A percentile compares a stretch with the other conserved stretches of the same genome.
Evolutionary conservation across 805 yeast genomes (phyloP).

Genomic region (Kluyveromyces nonfermentans): DNA sequence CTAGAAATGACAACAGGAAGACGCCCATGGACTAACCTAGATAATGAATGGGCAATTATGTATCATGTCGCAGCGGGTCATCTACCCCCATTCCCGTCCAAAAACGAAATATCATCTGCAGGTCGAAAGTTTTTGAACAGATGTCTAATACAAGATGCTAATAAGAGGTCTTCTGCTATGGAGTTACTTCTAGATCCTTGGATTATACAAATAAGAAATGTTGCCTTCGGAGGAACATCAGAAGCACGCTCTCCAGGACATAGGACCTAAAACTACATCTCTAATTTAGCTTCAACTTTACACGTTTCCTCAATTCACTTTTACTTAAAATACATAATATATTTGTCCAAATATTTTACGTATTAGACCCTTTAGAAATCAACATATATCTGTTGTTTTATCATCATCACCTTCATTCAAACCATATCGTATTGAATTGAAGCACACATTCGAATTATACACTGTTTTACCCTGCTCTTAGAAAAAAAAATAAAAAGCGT

Average conservation of each 20-base stretch:
- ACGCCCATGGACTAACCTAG: constrained; percentile 93
- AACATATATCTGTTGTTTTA: background rate
- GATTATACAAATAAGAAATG: constrained; percentile 63
- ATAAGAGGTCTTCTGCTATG: constrained; percentile 69
- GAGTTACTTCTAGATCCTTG: constrained; percentile 85
- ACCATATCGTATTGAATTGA: too few relatives aligned
- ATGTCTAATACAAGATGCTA: constrained; percentile 78
- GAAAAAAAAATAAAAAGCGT: background rate
- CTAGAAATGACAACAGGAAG: constrained; percentile 95
- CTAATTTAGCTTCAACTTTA: background rate
- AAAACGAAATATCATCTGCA: constrained; percentile 64
- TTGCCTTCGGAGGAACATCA: constrained; percentile 44
- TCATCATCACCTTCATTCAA: too few relatives aligned
- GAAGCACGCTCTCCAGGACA: background rate
- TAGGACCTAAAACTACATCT: background rate
- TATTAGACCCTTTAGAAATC: background rate
- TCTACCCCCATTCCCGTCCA: constrained; percentile 72
- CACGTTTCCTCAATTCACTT: background rate
- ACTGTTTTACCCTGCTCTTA: background rate
- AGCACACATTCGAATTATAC: too few relatives aligned
- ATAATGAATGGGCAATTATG: constrained; percentile 98
- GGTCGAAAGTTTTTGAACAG: constrained; percentile 65
- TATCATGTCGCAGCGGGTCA: constrained; percentile 96
- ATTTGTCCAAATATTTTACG: background rate
- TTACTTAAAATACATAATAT: background rate